Evolutionary conservation across 2,329 filamentous ascomycete genomes (phyloP), one percentile per base, ranked within the genome.

Genomic region (Pyrenophora seminiperda): DNA sequence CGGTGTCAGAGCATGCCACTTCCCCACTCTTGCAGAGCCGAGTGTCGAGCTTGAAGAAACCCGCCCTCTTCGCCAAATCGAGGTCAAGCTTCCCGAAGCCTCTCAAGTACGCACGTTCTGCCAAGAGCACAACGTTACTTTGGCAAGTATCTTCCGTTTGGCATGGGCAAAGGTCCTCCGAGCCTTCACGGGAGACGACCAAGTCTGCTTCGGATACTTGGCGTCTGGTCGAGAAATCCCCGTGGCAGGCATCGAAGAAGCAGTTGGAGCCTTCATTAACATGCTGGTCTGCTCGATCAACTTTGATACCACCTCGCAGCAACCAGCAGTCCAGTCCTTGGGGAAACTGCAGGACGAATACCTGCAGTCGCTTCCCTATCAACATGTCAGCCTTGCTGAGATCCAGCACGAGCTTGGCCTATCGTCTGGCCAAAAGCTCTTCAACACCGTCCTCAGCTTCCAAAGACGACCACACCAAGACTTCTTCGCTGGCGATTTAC

Each of bases 191-290:
- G 62, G 56, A 2, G 54, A 51, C 3, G 20, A 46, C 11, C 17
- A 71, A 6, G 59, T 68, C 10, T 72, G 65, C 39, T 78, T 79
- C 53, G 74, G 73, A 10, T 77, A 76, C 50, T 66, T 76, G 47
- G 40, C 47, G 3, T 49, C 41, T 3, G 62, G 73, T 9, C 58
- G 75, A 38, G 73, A 76, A 39, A 56, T 65, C 1, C 44, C 41
- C 13, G 63, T 73, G 1, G 63, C 71, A 14, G 65, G 63, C 1
- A 58, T 74, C 2, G 66, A 74, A 14, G 64, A 69, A 6, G 58
- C 72, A 4, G 63, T 77, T 18, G 75, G 75, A 19, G 11, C 49
- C 9, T 62, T 75, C 3, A 75, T 77, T 17, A 76, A 76, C 38
- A 69, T 75, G 10, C 59, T 76, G 38, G 63, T 73, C 1, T 76